phyloP scores from a whole-genome alignment of 495 filamentous ascomycete genomes.

The Lentithecium fluviatile region DNA sequence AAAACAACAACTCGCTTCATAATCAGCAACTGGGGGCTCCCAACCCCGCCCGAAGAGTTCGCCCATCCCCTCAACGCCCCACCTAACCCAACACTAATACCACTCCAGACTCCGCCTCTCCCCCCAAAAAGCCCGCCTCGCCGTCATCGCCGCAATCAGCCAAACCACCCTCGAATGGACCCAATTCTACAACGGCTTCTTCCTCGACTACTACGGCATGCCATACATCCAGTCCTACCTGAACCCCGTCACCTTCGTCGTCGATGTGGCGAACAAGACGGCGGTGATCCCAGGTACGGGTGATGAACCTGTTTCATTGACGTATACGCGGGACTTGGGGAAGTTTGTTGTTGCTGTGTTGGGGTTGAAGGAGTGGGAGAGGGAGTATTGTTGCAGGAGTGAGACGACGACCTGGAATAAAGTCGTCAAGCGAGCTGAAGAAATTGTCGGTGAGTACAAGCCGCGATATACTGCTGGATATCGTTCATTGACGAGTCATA shows the following conservation, averaged over 20 bases:
- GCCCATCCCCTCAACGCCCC: not conserved
- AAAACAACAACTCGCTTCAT: slow-evolving; percentile 49
- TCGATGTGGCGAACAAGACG: slow-evolving; percentile 48
- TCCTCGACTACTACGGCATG: slow-evolving; percentile 58
- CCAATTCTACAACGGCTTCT: slow-evolving; percentile 51
- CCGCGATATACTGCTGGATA: slow-evolving; percentile 26
- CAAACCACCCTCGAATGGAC: slow-evolving; percentile 49
- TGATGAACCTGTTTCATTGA: slow-evolving; percentile 50
- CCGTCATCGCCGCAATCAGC: not conserved
- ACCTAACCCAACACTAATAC: not conserved
- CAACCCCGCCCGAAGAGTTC: not conserved
- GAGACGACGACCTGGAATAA: not conserved
- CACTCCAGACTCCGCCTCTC: not conserved
- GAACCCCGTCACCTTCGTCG: slow-evolving; percentile 45
- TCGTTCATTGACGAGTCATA: slow-evolving; percentile 45
- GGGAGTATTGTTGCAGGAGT: not conserved
- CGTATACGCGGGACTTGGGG: slow-evolving; percentile 54
- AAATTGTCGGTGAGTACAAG: not conserved
- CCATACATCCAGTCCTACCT: slow-evolving; percentile 48
- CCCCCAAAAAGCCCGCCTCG: slow-evolving; percentile 1
- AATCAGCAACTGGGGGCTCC: not conserved
- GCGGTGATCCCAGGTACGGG: slow-evolving; percentile 57
- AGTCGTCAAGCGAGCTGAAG: not conserved
- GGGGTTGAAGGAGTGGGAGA: slow-evolving; percentile 38
- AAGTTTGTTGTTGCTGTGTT: slow-evolving; percentile 51